Base-by-base conservation (phyloP, 176 grass and related monocot genomes). In the Aechmea fasciata region DNA sequence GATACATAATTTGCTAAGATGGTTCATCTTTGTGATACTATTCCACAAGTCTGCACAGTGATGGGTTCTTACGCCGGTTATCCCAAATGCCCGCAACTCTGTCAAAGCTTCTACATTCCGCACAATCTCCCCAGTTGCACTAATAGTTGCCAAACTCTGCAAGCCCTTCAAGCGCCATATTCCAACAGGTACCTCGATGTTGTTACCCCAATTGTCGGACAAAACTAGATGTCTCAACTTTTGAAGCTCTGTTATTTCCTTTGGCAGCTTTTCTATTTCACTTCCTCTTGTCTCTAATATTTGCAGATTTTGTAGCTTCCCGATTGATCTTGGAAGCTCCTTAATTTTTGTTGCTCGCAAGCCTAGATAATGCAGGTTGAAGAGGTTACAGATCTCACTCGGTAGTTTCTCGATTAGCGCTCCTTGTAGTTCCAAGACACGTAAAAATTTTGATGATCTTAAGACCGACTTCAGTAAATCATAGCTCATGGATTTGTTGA, bases 291-390 rank as follows among this genome's bases (percentile, higher is more conserved):
- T 74, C 1, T 82, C 73, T 57, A 84, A 13, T 0, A 74, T 72
- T 26, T 78, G 26, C 25, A 83, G 28, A 65, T 84, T 79, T 20
- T 70, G 53, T 8, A 84, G 75, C 61, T 71, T 84, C 29, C 75
- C 76, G 13, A 84, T 50, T 48, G 68, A 73, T 69, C 23, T 17
- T 18, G 82, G 68, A 29, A 75, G 67, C 15, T 48, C 73, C 47
- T 41, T 0, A 78, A 79, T 65, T 26, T 74, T 74, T 9, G 82
- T 84, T 50, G 13, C 14, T 15, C 82, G 52, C 51, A 84, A 71
- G 12, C 82, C 57, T 28, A 84, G 66, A 69, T 57, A 84, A 49
- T 76, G 49, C n/a, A 84, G 57, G 20, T 84, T 84, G 49, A 79
- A 75, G 49, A 84, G 57, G 12, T 70, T 57, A 47, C 69, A 74